phyloP scores from a whole-genome alignment of 176 grass and related monocot genomes.

The Miscanthus lutarioriparius region DNA sequence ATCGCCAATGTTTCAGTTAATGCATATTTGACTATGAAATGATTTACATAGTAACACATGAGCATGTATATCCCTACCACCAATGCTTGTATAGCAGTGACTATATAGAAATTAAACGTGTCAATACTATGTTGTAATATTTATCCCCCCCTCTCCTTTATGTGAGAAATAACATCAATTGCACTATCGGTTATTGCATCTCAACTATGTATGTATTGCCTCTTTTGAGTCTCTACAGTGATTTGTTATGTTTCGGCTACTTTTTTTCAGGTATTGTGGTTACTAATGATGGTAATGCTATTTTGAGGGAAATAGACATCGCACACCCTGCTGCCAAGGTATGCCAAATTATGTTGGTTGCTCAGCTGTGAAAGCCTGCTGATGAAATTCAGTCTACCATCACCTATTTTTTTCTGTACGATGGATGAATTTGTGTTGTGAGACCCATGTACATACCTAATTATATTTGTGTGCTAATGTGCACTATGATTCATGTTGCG shows the following conservation, averaged over 20 bases:
- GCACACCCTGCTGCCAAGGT: conserved; percentile 99
- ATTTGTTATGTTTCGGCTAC: conserved; percentile 11
- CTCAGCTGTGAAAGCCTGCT: neutral
- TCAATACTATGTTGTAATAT: neutral
- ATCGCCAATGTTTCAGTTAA: neutral
- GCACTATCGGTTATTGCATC: neutral
- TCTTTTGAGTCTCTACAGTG: neutral
- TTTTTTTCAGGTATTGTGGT: conserved; percentile 84
- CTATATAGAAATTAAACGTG: neutral
- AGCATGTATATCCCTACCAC: neutral
- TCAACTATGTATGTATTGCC: neutral
- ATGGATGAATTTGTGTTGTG: neutral
- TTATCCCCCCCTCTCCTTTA: neutral
- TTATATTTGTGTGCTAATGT: neutral
- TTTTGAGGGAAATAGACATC: conserved; percentile 91
- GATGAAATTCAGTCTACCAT: neutral
- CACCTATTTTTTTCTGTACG: neutral
- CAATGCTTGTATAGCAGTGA: neutral
- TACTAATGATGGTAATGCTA: conserved; percentile 98
- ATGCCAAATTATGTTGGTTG: conserved; percentile 2
- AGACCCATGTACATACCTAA: neutral
- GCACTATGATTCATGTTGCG: neutral
- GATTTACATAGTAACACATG: neutral
- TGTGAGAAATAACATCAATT: neutral
- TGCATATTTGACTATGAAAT: neutral